These are phyloP conservation scores for Podospora anserina DNA, from an alignment of 495 filamentous ascomycete genomes.

Conservation along the genomic window DNA sequence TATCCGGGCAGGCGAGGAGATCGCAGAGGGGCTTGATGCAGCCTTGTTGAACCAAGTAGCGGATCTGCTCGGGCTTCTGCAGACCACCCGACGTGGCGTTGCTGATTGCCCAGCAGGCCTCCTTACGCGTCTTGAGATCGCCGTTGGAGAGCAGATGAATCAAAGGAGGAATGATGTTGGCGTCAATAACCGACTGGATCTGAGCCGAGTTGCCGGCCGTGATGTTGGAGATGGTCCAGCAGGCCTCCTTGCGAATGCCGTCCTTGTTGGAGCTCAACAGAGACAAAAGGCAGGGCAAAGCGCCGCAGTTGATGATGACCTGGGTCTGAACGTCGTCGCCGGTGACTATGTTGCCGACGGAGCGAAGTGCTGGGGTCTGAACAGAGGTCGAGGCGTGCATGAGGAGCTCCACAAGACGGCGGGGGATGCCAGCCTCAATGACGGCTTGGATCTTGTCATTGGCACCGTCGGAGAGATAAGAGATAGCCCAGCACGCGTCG, in stretches of 20 bases:
- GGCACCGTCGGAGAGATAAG: constrained; percentile 96
- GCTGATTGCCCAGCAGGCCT: constrained; percentile 99
- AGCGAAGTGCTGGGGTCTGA: constrained; percentile 94
- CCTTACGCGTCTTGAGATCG: constrained; percentile 99
- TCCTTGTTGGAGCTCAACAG: constrained; percentile 96
- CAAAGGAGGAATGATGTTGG: constrained; percentile 91
- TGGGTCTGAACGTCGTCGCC: constrained; percentile 99
- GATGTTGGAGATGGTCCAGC: constrained; percentile 99
- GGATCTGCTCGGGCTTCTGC: constrained; percentile 97
- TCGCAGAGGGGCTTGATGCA: constrained; percentile 98
- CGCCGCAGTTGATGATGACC: constrained; percentile 98
- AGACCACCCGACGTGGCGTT: constrained; percentile 97
- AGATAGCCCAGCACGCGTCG: constrained; percentile 99
- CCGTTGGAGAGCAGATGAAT: constrained; percentile 94
- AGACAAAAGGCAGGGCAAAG: constrained; percentile 84
- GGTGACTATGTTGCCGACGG: constrained; percentile 98
- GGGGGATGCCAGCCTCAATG: constrained; percentile 96
- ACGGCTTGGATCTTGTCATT: constrained; percentile 99
- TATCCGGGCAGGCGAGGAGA: constrained; percentile 93
- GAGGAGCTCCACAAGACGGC: constrained; percentile 92
- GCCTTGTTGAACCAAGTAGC: constrained; percentile 86
- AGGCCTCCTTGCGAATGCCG: constrained; percentile 98
- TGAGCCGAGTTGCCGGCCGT: constrained; percentile 97
- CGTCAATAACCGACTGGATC: constrained; percentile 96
- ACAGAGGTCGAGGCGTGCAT: constrained; percentile 99